phyloP scores from a whole-genome alignment of 2,329 filamentous ascomycete species.

The Hypoxylon sp. region DNA sequence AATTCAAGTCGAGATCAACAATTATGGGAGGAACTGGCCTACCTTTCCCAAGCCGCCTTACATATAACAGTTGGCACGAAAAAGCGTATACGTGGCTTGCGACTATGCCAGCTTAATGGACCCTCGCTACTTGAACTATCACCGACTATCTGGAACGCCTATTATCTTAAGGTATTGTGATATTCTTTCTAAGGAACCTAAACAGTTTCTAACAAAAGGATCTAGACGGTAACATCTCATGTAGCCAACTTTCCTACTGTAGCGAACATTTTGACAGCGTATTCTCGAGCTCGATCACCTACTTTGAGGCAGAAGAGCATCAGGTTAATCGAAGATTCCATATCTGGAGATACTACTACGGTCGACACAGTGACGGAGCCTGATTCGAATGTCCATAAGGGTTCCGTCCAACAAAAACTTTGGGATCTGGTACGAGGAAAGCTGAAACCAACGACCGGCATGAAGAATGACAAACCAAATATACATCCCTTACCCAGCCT shows the following conservation, averaged over 20 bases:
- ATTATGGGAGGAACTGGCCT: slow-evolving; percentile 13
- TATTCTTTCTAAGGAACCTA: not conserved
- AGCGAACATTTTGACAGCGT: slow-evolving; percentile 38
- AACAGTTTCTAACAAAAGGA: slow-evolving; percentile 13
- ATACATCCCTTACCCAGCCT: no score
- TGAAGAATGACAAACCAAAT: no score
- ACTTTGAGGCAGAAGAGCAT: slow-evolving; percentile 35
- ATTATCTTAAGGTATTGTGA: slow-evolving; percentile 43
- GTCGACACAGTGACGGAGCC: not conserved
- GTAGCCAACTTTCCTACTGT: slow-evolving; percentile 37
- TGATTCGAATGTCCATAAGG: slow-evolving; percentile 3
- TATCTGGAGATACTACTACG: not conserved
- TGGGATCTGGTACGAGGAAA: slow-evolving; percentile 39
- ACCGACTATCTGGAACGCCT: slow-evolving; percentile 47
- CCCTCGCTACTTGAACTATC: slow-evolving; percentile 45
- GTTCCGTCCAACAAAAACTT: slow-evolving; percentile 31
- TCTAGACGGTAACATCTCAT: slow-evolving; percentile 36
- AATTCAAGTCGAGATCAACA: not conserved
- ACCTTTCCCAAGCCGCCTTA: slow-evolving; percentile 41
- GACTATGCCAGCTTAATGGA: slow-evolving; percentile 21
- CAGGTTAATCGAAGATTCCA: no score
- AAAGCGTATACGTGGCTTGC: slow-evolving; percentile 28
- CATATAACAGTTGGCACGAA: slow-evolving; percentile 43
- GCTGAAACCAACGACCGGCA: slow-evolving; percentile 31
- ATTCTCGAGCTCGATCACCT: slow-evolving; percentile 34